Evolutionary conservation across 495 filamentous ascomycete species (phyloP), one percentile per base, ranked within the genome.

Genomic region (Podospora conica): DNA sequence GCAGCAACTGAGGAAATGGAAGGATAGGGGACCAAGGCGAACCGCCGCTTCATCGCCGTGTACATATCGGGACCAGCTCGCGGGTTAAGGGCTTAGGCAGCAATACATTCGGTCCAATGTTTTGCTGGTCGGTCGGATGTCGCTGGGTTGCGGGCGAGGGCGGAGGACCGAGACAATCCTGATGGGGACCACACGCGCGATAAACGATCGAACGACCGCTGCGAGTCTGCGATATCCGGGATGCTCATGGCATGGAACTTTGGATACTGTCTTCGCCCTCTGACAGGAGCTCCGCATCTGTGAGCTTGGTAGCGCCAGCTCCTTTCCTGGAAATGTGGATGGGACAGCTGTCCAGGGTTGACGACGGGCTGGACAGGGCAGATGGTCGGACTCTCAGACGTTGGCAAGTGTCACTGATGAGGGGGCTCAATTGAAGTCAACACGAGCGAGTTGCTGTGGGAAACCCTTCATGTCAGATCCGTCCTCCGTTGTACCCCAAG

Each of bases 1-100:
- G 95, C 77, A 97, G 91, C 84, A 97, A 97, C 81, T 97, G 77
- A 87, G 53, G 62, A 3, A 18, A 29, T 23, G 20, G 18, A 24
- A 24, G 20, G 24, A 65, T 31, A 23, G 9, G 31, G 65, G 22
- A 21, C 24, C 53, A 23, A 53, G 65, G 62, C 56, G 63, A 63
- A 20, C 12, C n/a, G 24, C 22, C 58, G 53, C 31, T 6, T 27
- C 48, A 53, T 63, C 54, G 56, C 61, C 61, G 61, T 68, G 66
- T 68, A 68, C 63, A 68, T 68, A 65, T 65, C 24, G 55, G 65
- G 18, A 31, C 31, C 23, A 23, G 57, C 33, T 48, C 12, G 53
- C 25, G 61, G 31, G 64, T 22, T 65, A 27, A 40, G 64, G 40
- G 24, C 31, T n/a, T 29, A 54, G 63, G 29, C 56, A 60, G 64